Percentiles rank a stretch among this genome's conserved stretches.
Evolutionary conservation across 75 land plant genomes (phyloP).

Genomic region (Pseudotsuga menziesii): DNA sequence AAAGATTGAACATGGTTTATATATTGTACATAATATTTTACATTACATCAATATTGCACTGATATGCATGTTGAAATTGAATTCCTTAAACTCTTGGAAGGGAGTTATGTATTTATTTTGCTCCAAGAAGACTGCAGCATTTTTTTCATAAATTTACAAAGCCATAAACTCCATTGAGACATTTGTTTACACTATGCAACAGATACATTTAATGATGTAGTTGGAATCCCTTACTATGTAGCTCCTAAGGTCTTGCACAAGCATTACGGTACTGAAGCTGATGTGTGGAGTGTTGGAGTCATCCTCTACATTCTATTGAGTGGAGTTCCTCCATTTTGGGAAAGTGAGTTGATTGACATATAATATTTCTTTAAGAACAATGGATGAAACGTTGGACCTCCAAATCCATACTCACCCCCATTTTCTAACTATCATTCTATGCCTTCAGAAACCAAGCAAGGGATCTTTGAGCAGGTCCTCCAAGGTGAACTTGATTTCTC

Average conservation of each 20-base stretch:
- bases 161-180: not conserved
- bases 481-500: slow-evolving; percentile 47
- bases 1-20: too few species aligned
- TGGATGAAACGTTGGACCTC: not conserved
- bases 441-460: slow-evolving; percentile 46
- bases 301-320: slow-evolving; percentile 23
- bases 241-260: slow-evolving; percentile 22
- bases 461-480: slow-evolving; percentile 52
- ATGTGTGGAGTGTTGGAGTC: slow-evolving; percentile 29
- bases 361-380: not conserved
- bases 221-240: slow-evolving; percentile 26
- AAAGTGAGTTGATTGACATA: slow-evolving; percentile 11
- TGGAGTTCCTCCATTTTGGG: slow-evolving; percentile 27
- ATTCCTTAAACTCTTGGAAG: not conserved
- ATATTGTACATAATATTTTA: not conserved
- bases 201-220: slow-evolving; percentile 20
- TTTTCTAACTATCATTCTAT: not conserved
- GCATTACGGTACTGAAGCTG: slow-evolving; percentile 21
- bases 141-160: not conserved
- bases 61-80: not conserved
- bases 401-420: not conserved
- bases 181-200: not conserved
- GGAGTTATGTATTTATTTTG: not conserved
- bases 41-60: not conserved
- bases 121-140: not conserved